Percentiles rank a stretch among this genome's conserved stretches.
Evolutionary conservation across 2,329 filamentous ascomycete genomes (phyloP).

Genomic region (Sarocladium strictum): DNA sequence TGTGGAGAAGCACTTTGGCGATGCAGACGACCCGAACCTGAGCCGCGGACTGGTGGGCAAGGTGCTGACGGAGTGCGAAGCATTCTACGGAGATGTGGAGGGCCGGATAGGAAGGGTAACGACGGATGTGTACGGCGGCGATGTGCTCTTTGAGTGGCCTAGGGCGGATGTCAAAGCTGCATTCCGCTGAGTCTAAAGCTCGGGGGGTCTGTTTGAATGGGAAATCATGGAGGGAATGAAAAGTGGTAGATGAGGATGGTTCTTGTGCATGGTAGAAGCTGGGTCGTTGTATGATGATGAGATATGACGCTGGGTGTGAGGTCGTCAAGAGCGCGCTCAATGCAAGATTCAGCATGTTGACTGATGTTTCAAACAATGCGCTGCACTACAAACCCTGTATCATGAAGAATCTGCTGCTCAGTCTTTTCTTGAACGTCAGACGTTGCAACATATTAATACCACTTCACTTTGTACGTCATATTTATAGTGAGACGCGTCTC

Average conservation of each 20-base stretch:
- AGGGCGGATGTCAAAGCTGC: slow-evolving; percentile 55
- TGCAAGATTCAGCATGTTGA: background rate
- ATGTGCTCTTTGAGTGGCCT: slow-evolving; percentile 62
- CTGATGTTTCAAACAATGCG: too few relatives aligned
- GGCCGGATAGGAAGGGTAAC: slow-evolving; percentile 53
- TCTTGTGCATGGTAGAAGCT: background rate
- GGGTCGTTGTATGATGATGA: slow-evolving; percentile 4
- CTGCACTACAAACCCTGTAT: too few relatives aligned
- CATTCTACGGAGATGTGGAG: slow-evolving; percentile 57
- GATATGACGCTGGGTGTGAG: background rate
- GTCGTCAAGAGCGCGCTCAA: background rate
- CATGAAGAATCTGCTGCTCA: too few relatives aligned
- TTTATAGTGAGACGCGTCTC: slow-evolving; percentile 4
- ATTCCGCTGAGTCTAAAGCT: slow-evolving; percentile 30
- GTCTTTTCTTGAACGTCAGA: background rate
- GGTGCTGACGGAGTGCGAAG: slow-evolving; percentile 56
- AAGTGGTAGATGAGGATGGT: background rate
- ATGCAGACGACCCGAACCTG: slow-evolving; percentile 68
- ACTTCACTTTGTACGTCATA: background rate
- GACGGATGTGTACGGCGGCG: slow-evolving; percentile 58
- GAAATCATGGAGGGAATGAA: background rate
- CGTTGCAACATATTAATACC: background rate
- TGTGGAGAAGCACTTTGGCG: slow-evolving; percentile 95
- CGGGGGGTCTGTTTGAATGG: background rate
- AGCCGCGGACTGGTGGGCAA: slow-evolving; percentile 52